phyloP scores from a whole-genome alignment of 441 rosid species.

The Brassica balearica region DNA sequence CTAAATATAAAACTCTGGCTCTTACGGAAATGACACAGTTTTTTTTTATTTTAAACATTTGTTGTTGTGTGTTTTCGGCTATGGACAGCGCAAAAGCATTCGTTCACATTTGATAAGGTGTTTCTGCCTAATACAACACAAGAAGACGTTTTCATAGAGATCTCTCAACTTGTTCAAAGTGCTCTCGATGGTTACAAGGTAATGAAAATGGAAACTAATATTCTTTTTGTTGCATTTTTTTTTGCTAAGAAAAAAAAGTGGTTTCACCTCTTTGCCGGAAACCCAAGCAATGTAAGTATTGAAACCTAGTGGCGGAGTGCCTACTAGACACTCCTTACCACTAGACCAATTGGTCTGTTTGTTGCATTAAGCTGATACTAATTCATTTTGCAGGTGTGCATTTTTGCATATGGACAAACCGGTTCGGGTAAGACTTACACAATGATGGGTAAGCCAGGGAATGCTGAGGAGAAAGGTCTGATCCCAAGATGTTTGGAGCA shows the following conservation, averaged over 20 bases:
- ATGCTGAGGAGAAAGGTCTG: conserved; percentile 73
- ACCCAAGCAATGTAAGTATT: no score
- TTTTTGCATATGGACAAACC: conserved; percentile 98
- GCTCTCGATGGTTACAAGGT: conserved; percentile 82
- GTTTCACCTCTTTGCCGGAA: no score
- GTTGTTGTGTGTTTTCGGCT: conserved; percentile 3
- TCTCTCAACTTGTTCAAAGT: conserved; percentile 69
- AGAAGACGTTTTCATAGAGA: conserved; percentile 64
- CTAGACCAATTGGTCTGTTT: no score
- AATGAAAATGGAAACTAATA: neutral
- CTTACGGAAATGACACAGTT: neutral
- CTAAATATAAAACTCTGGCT: neutral
- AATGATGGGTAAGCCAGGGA: conserved; percentile 94
- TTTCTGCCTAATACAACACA: conserved; percentile 55
- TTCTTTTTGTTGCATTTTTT: neutral
- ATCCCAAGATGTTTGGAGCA: conserved; percentile 93
- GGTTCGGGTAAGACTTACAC: conserved; percentile 99
- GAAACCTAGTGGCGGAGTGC: no score
- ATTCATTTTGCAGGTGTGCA: conserved; percentile 70
- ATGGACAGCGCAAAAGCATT: conserved; percentile 54
- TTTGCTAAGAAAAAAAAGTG: no score
- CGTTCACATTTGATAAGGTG: conserved; percentile 64
- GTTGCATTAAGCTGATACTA: neutral
- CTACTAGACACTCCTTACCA: no score
- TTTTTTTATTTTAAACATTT: no score